phyloP scores from a whole-genome alignment of 768 basidiomycete species.

The Strobilomyces confusus region DNA sequence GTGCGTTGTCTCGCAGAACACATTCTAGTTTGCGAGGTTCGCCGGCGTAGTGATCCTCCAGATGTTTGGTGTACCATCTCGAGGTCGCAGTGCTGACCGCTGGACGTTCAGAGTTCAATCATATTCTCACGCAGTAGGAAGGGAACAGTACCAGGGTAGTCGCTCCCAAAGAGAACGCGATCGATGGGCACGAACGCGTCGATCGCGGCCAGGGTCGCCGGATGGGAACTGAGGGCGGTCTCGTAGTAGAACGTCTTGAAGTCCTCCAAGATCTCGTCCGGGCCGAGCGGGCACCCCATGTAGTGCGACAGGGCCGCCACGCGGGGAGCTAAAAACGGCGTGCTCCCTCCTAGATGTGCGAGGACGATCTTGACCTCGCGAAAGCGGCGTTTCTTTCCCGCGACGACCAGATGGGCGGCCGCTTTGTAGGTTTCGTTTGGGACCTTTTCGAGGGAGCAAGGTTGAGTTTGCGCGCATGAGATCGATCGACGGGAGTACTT shows the following conservation, averaged over 20 bases:
- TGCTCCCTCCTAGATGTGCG: slow-evolving; percentile 71
- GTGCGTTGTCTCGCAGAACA: slow-evolving; percentile 49
- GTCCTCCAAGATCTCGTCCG: slow-evolving; percentile 63
- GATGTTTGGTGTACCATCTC: slow-evolving; percentile 56
- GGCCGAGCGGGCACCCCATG: slow-evolving; percentile 65
- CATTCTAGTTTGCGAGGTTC: slow-evolving; percentile 38
- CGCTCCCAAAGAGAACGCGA: slow-evolving; percentile 66
- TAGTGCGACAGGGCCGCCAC: slow-evolving; percentile 63
- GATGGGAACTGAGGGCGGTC: slow-evolving; percentile 60
- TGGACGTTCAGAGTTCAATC: slow-evolving; percentile 22
- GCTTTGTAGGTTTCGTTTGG: slow-evolving; percentile 84
- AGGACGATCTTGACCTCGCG: slow-evolving; percentile 60
- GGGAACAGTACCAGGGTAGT: slow-evolving; percentile 60
- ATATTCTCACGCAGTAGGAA: neutral
- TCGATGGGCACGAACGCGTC: slow-evolving; percentile 47
- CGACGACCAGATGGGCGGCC: slow-evolving; percentile 71
- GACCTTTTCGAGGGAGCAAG: slow-evolving; percentile 41
- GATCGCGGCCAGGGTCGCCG: slow-evolving; percentile 47
- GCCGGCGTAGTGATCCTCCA: slow-evolving; percentile 45
- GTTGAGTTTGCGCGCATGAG: slow-evolving; percentile 6
- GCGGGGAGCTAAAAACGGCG: slow-evolving; percentile 60
- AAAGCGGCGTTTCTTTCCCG: slow-evolving; percentile 63
- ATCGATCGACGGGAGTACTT: slow-evolving; percentile 10
- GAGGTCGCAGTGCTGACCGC: slow-evolving; percentile 56
- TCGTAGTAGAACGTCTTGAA: slow-evolving; percentile 74